Base-by-base conservation (phyloP, 805 yeast genomes). In the Teunomyces pallodes region DNA sequence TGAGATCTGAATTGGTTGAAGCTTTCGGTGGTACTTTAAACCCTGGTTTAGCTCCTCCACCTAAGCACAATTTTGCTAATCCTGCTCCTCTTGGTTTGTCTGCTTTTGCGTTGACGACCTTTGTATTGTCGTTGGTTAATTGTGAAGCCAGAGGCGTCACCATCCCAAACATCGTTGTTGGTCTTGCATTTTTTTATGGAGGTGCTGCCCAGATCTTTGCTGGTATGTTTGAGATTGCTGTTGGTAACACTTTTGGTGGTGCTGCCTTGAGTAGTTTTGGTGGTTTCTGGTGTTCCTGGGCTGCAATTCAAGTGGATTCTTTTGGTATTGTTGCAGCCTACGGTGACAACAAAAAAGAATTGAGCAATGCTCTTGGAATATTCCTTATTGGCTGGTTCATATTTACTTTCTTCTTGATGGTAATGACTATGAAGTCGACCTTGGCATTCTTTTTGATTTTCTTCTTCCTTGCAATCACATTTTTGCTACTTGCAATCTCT, bases 21-120 rank as follows among this genome's bases (percentile, higher is more conserved):
- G 92, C 92, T 2, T 86, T 86, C 54, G 96, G 96, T 65, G 96
- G 96, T 83, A 76, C 86, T 14, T 70, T 87, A 62, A 83, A 83
- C 55, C 89, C 94, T 20, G 92, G 77, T 48, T 66, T 70, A 54
- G 55, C 73, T 14, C 77, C 77, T 24, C 73, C 77, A 12, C 74
- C 76, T 9, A 60, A 69, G 33, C 63, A 66, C 45, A 50, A 57
- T 52, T 53, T 65, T 53, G 91, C 85, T 49, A 86, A 86, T 58
- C 91, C 92, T 24, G 87, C 86, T 42, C 91, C 91, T 17, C 69
- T 86, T 52, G 92, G 91, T 12, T 69, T 86, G 49, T 79, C 83
- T 27, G 87, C 86, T 24, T 86, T 86, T 66, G 87, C 89, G 12
- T 68, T 82, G 54, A 81, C 87, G 17, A 81, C 86, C 39, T 80